Conservation (phyloP, 345 rosid genomes). For the Brassica napus region Da-Ae NC_063446.1:23647501-23648000, state of each 20-base stretch:
- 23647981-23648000: no score
- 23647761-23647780: slow-evolving; percentile 37
- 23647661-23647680: neutral
- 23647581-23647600: neutral
- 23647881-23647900: neutral
- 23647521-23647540: no score
- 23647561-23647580: neutral
- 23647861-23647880: slow-evolving; percentile 10
- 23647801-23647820: slow-evolving; percentile 57
- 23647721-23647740: slow-evolving; percentile 47
- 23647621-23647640: neutral
- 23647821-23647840: slow-evolving; percentile 46
- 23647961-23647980: no score
- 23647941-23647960: no score
- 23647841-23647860: slow-evolving; percentile 51
- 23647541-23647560: neutral
- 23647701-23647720: slow-evolving; percentile 47
- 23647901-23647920: neutral
- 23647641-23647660: neutral
- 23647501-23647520: no score
- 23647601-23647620: neutral
- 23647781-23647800: slow-evolving; percentile 56
- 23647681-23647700: slow-evolving; percentile 33
- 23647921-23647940: neutral
- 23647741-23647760: slow-evolving; percentile 44